These are phyloP conservation scores for Epichloe baconii DNA, from an alignment of 2,329 filamentous ascomycete genomes.

Conservation along the genomic window DNA sequence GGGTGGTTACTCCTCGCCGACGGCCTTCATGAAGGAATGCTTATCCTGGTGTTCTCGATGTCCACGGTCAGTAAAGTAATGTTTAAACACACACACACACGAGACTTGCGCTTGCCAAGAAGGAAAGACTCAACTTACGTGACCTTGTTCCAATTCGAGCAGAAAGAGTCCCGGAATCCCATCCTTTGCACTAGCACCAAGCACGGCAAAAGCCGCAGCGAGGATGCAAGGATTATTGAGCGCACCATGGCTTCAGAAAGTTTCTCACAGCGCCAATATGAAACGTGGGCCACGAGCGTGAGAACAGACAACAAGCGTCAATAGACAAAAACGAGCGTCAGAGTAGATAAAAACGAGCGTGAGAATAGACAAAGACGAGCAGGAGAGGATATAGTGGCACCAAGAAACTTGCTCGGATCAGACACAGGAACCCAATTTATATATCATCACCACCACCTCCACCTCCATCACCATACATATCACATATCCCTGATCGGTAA, in stretches of 20 bases:
- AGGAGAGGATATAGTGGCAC: background rate
- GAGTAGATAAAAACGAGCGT: background rate
- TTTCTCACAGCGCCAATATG: background rate
- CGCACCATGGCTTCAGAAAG: conserved; percentile 5
- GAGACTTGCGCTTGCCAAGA: background rate
- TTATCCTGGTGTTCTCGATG: conserved; percentile 2
- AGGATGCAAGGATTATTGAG: conserved; percentile 6
- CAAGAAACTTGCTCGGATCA: background rate
- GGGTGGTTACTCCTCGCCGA: conserved; percentile 21
- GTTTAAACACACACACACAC: too few species aligned
- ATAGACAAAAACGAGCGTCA: background rate
- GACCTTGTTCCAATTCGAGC: conserved; percentile 37
- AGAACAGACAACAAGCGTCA: background rate
- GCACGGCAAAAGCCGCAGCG: conserved; percentile 15
- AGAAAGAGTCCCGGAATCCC: conserved; percentile 36
- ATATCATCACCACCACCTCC: too few species aligned
- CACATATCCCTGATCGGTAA: too few species aligned
- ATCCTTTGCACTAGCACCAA: conserved; percentile 11
- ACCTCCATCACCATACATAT: background rate
- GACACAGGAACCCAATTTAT: too few species aligned
- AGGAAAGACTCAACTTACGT: conserved; percentile 20
- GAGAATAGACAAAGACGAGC: background rate
- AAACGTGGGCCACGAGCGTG: background rate
- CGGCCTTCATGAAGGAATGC: background rate
- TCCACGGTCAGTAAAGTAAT: background rate